Percentiles rank a stretch among this genome's conserved stretches.
phyloP scores from a whole-genome alignment of 768 basidiomycete genomes.

The Trametes villosa region DNA sequence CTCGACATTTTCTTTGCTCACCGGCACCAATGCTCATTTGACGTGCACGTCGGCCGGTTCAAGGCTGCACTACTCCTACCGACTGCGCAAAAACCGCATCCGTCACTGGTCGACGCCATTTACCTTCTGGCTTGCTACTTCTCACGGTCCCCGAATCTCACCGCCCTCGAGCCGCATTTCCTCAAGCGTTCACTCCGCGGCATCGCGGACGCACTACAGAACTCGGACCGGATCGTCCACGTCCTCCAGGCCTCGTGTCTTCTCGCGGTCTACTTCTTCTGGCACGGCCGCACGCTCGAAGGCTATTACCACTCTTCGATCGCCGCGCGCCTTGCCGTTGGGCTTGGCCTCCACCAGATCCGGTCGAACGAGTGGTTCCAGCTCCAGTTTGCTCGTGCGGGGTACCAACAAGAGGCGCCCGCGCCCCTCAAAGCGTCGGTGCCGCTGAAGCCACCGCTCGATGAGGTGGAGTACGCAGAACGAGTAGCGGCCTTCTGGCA shows the following conservation, averaged over 20 bases:
- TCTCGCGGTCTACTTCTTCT: slow-evolving; percentile 62
- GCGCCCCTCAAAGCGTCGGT: slow-evolving; percentile 27
- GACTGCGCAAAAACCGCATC: slow-evolving; percentile 46
- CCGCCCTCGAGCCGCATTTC: slow-evolving; percentile 51
- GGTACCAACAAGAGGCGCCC: slow-evolving; percentile 14
- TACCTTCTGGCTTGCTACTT: slow-evolving; percentile 64
- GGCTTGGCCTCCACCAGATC: slow-evolving; percentile 62
- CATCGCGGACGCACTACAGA: slow-evolving; percentile 57
- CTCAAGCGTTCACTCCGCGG: slow-evolving; percentile 53
- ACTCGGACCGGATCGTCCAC: slow-evolving; percentile 58
- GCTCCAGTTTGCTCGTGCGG: slow-evolving; percentile 18
- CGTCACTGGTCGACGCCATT: slow-evolving; percentile 64
- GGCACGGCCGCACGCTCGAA: slow-evolving; percentile 58
- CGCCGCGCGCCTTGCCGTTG: slow-evolving; percentile 63
- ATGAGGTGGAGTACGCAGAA: slow-evolving; percentile 49
- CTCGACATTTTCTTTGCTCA: slow-evolving; percentile 59
- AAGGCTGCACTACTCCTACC: slow-evolving; percentile 38
- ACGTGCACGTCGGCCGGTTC: slow-evolving; percentile 52
- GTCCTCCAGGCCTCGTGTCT: slow-evolving; percentile 64
- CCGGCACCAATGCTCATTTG: slow-evolving; percentile 62
- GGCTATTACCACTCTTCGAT: slow-evolving; percentile 65
- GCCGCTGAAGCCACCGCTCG: slow-evolving; percentile 39
- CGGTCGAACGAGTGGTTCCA: slow-evolving; percentile 35
- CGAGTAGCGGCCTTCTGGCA: slow-evolving; percentile 63
- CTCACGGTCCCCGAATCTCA: slow-evolving; percentile 44